Conservation (phyloP, 2,329 filamentous ascomycete genomes). For the Sporothrix humicola region DNA sequence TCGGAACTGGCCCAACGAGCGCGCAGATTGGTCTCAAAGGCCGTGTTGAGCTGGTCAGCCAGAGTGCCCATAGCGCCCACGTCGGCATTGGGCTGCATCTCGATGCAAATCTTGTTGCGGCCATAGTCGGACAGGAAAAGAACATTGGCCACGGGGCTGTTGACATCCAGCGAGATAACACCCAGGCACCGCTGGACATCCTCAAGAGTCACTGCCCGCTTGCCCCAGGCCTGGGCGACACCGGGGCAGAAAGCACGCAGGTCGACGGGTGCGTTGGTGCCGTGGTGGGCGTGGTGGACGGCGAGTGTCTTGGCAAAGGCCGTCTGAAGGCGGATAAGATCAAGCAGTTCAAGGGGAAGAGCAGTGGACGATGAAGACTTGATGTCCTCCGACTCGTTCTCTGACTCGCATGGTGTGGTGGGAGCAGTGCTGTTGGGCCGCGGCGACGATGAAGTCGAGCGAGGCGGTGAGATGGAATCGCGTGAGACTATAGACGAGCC, state of each 20-base stretch:
- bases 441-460: constrained; percentile 34
- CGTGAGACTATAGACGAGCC: constrained; percentile 34
- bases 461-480: constrained; percentile 43
- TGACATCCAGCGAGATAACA: constrained; percentile 46
- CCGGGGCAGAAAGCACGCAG: constrained; percentile 64
- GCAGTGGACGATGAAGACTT: constrained; percentile 27
- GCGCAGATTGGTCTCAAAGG: constrained; percentile 60
- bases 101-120: constrained; percentile 59
- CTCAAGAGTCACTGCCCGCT: constrained; percentile 66
- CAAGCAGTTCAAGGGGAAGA: constrained; percentile 60
- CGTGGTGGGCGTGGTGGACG: constrained; percentile 73
- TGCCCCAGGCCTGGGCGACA: constrained; percentile 73
- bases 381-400: constrained; percentile 40
- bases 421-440: constrained; percentile 45
- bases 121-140: constrained; percentile 54
- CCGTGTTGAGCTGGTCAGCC: constrained; percentile 59
- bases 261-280: constrained; percentile 66
- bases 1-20: constrained; percentile 49
- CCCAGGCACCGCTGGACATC: constrained; percentile 72
- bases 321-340: constrained; percentile 68
- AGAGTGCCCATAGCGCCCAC: constrained; percentile 48
- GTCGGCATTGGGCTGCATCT: constrained; percentile 52
- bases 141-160: not conserved
- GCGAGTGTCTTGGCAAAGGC: constrained; percentile 72
- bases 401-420: constrained; percentile 50